Evolutionary conservation across 139 green algal species (phyloP), one percentile per base, ranked within the genome.

Genomic region (Chlamydomonas eustigma): DNA sequence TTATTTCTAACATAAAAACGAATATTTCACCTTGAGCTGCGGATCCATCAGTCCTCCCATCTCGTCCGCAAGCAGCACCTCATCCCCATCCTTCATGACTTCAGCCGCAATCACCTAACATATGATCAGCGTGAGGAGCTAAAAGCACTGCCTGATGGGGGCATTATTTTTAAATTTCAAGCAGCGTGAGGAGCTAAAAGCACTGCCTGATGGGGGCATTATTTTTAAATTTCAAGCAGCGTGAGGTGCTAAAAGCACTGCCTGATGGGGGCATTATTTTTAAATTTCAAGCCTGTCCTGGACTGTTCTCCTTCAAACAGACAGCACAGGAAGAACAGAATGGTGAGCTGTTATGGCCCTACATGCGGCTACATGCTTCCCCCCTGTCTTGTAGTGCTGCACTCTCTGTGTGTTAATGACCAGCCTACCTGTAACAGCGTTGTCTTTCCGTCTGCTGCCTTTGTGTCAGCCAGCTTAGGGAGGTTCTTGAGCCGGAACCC

Each of bases 401-500:
- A n/a, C n/a, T n/a, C n/a, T 39, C 33, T 51, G 35, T 8, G 25
- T 39, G 37, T 52, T 58, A 12, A 25, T 30, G 36, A 63, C 12
- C 58, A 80, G 66, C 80, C 1, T 31, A 81, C 71, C 80, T 82
- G 77, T 44, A 90, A 50, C 68, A 90, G 76, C 1, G 78, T 86
- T 30, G 52, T 70, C 64, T 87, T 88, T 51, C 58, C 44, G 68
- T 87, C 82, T 1, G 44, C 44, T 39, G 50, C 78, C 51, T 81
- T 81, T 24, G 72, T 81, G 76, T 90, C 85, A 2, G 76, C 66
- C 71, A 88, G 74, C 76, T 87, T 88, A 52, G 83, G 80, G 2
- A 90, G 78, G 24, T 58, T 72, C 31, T 80, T 79, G 0, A 90
- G 78, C 4, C 85, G 77, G 82, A 87, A 86, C 25, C 81, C 84